Evolutionary conservation across 805 yeast genomes (phyloP), one percentile per base, ranked within the genome.

Genomic region (Isabelozyma gotoi): DNA sequence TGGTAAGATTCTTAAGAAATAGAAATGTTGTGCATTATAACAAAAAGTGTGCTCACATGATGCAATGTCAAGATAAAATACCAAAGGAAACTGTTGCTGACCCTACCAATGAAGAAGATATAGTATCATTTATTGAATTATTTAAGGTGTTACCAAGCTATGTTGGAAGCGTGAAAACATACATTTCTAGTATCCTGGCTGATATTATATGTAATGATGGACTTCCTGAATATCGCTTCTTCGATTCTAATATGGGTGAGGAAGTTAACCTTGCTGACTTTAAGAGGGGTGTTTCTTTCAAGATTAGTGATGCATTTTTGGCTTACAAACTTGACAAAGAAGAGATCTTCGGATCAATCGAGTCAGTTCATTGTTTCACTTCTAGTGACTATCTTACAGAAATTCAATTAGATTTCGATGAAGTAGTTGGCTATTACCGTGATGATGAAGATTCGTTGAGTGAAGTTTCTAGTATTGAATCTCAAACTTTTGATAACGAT

Each of bases 141-240:
- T 68, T 68, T 35, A 51, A 57, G 31, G 3, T 67, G 0, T 42
- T 71, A 3, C 76, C 77, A 0, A 39, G 51, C 0, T 42, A 56
- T 14, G 33, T 72, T 7, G 47, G 56, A 5, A 48, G 61, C 4
- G 42, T 71, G 20, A 60, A 58, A 44, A 32, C 67, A 14, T 54
- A 54, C n/a, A 48, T 65, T 6, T 40, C 59, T 3, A 47, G 53
- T 24, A 31, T 69, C 12, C 67, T 63, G 47, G 56, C 64, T 1
- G 67, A 67, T 36, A 57, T 72, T 3, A 56, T 67, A 11, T 71
- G 76, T 47, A 69, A 68, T 40, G 76, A 71, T 42, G 65, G 65
- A 7, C 52, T 72, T 14, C 77, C 77, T 0, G 55, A 60, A 40
- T 65, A 64, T 39, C 42, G 47, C 2, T 48, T 64, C 10, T 48